Base-by-base conservation (phyloP, 352 stramenopile species). In the Peronospora tabacina region DNA sequence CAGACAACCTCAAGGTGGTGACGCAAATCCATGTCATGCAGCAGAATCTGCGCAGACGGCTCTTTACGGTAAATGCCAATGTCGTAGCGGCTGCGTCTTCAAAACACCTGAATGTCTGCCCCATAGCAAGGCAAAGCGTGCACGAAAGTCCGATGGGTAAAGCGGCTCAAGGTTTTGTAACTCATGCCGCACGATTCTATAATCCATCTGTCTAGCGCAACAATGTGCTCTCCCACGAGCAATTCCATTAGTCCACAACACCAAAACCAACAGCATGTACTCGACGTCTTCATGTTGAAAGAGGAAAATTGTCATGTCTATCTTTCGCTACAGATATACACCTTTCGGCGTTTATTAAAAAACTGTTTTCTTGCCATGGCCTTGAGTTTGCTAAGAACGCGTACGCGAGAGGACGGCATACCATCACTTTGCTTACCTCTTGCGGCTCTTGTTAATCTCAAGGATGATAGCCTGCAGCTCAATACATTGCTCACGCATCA, bases 391-490 rank as follows among this genome's bases (percentile, higher is more conserved):
- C 22, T 33, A 11, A 41, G 5, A 48, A 45, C 26, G n/a, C n/a
- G 16, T 35, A 52, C 3, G 30, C 52, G 12, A 58, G 39, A 35
- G 37, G 36, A 50, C 42, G n/a, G 40, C 42, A 61, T 16, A 29
- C 38, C 37, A 52, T 36, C 34, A 24, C 15, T 40, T 38, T 26
- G 16, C 49, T 57, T 82, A 91, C 62, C 81, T 74, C 70, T 91
- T 91, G 43, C 81, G 75, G 55, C 81, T 90, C 66, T 87, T 88
- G 76, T 92, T 90, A 63, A 92, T 92, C 72, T 92, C 81, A 36
- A 92, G 71, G 47, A 92, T 92, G 58, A 92, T 92, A 43, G 81
- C 72, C 44, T 92, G 81, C 42, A 92, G 51, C 52, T 92, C 81
- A 41, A 92, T 90, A 55, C 81, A 92, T 66, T 92, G 81, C 60